phyloP scores from a whole-genome alignment of 306 rosid species.

The Lathyrus oleraceus region DNA sequence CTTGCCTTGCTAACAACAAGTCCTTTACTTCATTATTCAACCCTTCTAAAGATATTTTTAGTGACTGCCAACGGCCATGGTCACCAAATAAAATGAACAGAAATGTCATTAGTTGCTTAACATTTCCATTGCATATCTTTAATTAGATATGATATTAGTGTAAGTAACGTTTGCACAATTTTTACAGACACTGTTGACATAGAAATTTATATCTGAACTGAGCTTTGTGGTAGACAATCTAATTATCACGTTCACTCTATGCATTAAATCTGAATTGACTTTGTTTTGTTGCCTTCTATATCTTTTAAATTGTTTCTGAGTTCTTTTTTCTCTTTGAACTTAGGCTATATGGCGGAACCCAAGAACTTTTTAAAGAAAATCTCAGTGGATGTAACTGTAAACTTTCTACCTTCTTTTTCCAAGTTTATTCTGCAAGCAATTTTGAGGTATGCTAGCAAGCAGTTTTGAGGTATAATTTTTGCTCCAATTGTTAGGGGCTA shows the following conservation, averaged over 20 bases:
- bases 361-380: slow-evolving; percentile 9
- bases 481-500: not conserved
- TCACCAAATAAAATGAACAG: slow-evolving; percentile 10
- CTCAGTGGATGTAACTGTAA: not conserved
- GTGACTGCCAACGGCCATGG: not conserved
- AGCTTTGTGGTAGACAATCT: slow-evolving; percentile 12
- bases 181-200: slow-evolving; percentile 17
- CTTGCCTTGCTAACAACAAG: not conserved
- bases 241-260: not conserved
- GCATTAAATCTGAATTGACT: not conserved
- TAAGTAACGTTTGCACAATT: not conserved
- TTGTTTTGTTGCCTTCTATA: not conserved
- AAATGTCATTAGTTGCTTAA: not conserved
- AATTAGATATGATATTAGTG: not conserved
- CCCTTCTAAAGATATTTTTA: not conserved
- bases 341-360: not conserved
- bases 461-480: slow-evolving; percentile 12
- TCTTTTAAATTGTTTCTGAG: not conserved
- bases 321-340: not conserved
- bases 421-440: slow-evolving; percentile 20
- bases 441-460: slow-evolving; percentile 29
- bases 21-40: slow-evolving; percentile 2
- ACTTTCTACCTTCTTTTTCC: not conserved
- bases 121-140: not conserved
- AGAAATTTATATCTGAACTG: too few species aligned